Evolutionary conservation across 2,329 filamentous ascomycete species (phyloP).

Genomic region (Mollisia scopiformis): DNA sequence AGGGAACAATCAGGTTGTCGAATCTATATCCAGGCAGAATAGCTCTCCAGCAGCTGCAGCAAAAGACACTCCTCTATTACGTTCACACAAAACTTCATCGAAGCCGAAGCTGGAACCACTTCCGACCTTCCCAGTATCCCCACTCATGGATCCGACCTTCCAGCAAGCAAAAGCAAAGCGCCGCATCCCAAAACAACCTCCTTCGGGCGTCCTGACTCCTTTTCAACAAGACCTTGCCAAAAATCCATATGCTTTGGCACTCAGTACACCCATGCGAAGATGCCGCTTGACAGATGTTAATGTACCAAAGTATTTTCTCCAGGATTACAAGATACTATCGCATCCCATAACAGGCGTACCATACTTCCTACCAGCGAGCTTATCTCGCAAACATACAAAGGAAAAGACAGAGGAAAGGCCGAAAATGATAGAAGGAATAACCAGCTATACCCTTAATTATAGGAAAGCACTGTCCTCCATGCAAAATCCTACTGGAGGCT

Average conservation of each 20-base stretch:
- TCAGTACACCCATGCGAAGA: slow-evolving; percentile 61
- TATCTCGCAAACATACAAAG: slow-evolving; percentile 28
- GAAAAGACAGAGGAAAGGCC: background rate
- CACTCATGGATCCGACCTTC: slow-evolving; percentile 48
- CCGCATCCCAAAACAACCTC: slow-evolving; percentile 29
- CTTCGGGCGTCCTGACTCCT: slow-evolving; percentile 42
- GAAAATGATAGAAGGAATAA: background rate
- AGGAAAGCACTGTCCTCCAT: background rate
- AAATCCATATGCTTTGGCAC: slow-evolving; percentile 67
- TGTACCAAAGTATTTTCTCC: slow-evolving; percentile 65
- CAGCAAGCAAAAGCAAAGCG: slow-evolving; percentile 38
- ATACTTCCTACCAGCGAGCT: slow-evolving; percentile 59
- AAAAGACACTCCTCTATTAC: background rate
- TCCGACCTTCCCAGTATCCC: slow-evolving; percentile 47
- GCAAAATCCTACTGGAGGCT: background rate
- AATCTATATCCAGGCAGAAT: too few species aligned
- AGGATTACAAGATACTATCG: slow-evolving; percentile 58
- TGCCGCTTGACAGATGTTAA: slow-evolving; percentile 52
- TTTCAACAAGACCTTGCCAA: slow-evolving; percentile 60
- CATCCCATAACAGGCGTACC: slow-evolving; percentile 55
- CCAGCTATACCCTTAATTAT: background rate
- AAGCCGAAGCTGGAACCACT: background rate
- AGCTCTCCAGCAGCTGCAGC: background rate
- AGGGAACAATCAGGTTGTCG: too few species aligned
- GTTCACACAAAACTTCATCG: background rate